Percentiles rank a stretch among this genome's conserved stretches.
Evolutionary conservation across 2,329 filamentous ascomycete species (phyloP).

Genomic region (Tolypocladium endophyticum): DNA sequence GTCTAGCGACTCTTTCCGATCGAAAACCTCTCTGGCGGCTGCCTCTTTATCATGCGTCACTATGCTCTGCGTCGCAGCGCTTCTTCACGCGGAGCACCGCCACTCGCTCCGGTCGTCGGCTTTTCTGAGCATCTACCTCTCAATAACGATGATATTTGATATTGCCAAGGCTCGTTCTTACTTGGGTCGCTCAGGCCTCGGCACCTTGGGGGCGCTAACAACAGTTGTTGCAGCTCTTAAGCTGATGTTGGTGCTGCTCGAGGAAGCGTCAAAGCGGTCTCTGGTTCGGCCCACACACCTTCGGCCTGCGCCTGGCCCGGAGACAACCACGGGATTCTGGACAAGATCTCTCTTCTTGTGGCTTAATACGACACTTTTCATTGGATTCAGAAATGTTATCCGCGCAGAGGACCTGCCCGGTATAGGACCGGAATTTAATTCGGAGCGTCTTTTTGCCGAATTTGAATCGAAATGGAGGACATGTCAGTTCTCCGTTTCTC

Average conservation of each 20-base stretch:
- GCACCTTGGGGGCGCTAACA: constrained; percentile 16
- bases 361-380: constrained; percentile 14
- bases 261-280: constrained; percentile 16
- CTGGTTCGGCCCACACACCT: not conserved
- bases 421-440: constrained; percentile 7
- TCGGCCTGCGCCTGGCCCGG: not conserved
- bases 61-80: constrained; percentile 10
- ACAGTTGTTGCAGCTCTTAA: constrained; percentile 20
- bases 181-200: constrained; percentile 2
- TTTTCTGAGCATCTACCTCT: constrained; percentile 26
- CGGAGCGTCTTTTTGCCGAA: not conserved
- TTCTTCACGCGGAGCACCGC: constrained; percentile 21
- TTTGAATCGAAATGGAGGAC: not conserved
- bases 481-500: not conserved
- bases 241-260: constrained; percentile 20
- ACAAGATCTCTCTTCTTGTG: constrained; percentile 16
- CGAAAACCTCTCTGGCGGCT: constrained; percentile 14
- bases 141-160: constrained; percentile 29
- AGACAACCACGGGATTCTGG: constrained; percentile 14
- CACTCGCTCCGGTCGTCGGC: constrained; percentile 27
- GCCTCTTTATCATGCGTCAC: constrained; percentile 15
- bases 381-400: constrained; percentile 20
- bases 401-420: constrained; percentile 19
- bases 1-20: constrained; percentile 1
- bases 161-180: constrained; percentile 22